phyloP scores from a whole-genome alignment of 345 rosid genomes.

The Trapa bicornis region DNA sequence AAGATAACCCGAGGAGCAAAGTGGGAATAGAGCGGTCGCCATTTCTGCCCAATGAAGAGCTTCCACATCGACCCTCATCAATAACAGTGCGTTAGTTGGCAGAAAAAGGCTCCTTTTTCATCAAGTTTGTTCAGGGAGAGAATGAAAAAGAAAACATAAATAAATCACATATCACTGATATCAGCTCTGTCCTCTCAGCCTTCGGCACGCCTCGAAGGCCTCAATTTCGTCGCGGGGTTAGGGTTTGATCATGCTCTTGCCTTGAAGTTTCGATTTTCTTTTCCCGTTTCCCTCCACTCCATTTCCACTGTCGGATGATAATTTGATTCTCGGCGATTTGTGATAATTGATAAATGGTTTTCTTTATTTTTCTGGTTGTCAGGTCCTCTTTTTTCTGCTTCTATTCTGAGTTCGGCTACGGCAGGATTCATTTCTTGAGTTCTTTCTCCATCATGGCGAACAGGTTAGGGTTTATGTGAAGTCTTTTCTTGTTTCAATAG shows the following conservation, averaged over 20 bases:
- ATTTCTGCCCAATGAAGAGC: neutral
- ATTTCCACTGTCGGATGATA: neutral
- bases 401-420: slow-evolving; percentile 9
- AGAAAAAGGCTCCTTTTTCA: slow-evolving; percentile 2
- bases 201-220: slow-evolving; percentile 20
- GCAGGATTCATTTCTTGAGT: slow-evolving; percentile 2
- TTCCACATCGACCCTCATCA: slow-evolving; percentile 12
- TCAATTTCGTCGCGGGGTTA: slow-evolving; percentile 19
- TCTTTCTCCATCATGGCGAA: slow-evolving; percentile 3
- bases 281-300: neutral
- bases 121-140: slow-evolving; percentile 1
- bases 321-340: neutral
- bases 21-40: neutral
- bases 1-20: neutral
- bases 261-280: neutral
- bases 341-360: slow-evolving; percentile 1
- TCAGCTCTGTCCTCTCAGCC: slow-evolving; percentile 1
- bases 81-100: slow-evolving; percentile 17
- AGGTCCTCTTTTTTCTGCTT: slow-evolving; percentile 5
- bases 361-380: neutral
- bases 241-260: slow-evolving; percentile 9
- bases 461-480: slow-evolving; percentile 7
- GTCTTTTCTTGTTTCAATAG: neutral
- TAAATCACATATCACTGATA: neutral
- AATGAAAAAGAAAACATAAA: neutral